Percentiles rank a stretch among this genome's conserved stretches.
phyloP scores from a whole-genome alignment of 2,329 filamentous ascomycete species.

The Fusarium sp. region DNA sequence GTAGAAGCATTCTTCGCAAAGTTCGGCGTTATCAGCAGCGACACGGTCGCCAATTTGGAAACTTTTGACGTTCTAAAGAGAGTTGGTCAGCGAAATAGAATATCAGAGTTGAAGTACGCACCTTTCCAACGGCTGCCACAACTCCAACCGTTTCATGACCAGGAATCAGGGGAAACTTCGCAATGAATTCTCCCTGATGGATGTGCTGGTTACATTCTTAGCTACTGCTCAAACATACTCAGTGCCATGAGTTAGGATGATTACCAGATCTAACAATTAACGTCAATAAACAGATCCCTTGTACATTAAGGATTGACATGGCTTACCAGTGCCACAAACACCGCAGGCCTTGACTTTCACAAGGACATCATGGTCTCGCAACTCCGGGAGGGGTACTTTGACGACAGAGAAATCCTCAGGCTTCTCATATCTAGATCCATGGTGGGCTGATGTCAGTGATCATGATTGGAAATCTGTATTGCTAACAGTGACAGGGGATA shows the following conservation, averaged over 20 bases:
- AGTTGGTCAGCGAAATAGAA: constrained; percentile 13
- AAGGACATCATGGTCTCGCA: constrained; percentile 72
- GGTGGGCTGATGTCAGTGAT: constrained; percentile 19
- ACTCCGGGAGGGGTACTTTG: constrained; percentile 71
- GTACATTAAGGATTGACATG: constrained; percentile 34
- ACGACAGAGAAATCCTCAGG: constrained; percentile 73
- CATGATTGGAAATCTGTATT: constrained; percentile 10
- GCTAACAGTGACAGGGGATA: constrained; percentile 8
- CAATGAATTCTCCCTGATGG: constrained; percentile 77
- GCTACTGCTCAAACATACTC: neutral
- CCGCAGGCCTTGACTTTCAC: constrained; percentile 78
- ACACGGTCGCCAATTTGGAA: constrained; percentile 76
- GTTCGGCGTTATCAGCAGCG: constrained; percentile 74
- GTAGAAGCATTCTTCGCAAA: constrained; percentile 81
- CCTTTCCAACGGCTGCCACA: constrained; percentile 69
- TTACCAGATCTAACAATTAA: constrained; percentile 55
- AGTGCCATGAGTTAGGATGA: constrained; percentile 7
- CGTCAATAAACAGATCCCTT: constrained; percentile 40
- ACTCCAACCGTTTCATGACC: constrained; percentile 79
- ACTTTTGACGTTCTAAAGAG: constrained; percentile 66
- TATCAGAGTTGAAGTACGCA: constrained; percentile 22
- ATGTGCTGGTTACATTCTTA: constrained; percentile 61
- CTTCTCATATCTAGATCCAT: constrained; percentile 68
- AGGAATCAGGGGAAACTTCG: constrained; percentile 75
- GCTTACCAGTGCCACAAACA: constrained; percentile 71